A percentile compares a stretch with the other conserved stretches of the same genome.
Conservation (phyloP, 768 basidiomycete species). For the Termitomyces sp. region DNA sequence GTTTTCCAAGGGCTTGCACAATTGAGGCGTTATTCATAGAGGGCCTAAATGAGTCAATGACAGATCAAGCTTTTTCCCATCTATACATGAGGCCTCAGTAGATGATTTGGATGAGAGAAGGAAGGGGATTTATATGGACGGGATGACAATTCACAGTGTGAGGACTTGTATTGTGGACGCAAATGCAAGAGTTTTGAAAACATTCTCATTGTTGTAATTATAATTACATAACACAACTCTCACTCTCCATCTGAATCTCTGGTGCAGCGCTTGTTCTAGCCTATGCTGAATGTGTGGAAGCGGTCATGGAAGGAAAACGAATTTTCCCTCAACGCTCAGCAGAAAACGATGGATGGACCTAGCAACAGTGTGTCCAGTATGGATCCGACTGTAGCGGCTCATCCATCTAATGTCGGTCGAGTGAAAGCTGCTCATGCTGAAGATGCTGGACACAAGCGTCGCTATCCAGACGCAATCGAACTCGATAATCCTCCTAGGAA, state of each 20-base stretch:
- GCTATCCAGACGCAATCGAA: constrained; percentile 5
- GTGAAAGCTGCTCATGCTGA: neutral
- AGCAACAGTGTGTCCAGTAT: constrained; percentile 20
- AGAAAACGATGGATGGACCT: constrained; percentile 22
- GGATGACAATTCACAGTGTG: neutral
- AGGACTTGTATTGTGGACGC: neutral
- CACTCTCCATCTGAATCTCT: neutral
- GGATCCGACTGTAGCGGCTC: constrained; percentile 17
- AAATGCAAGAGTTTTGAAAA: too few species aligned
- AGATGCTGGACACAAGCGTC: constrained; percentile 4
- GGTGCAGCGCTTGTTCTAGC: neutral
- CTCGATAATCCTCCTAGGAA: constrained; percentile 7
- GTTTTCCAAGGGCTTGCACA: constrained; percentile 27
- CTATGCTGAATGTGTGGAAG: constrained; percentile 50
- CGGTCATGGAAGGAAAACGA: constrained; percentile 40
- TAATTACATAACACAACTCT: neutral
- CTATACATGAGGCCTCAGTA: constrained; percentile 10
- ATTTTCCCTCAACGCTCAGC: constrained; percentile 14
- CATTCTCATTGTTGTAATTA: neutral
- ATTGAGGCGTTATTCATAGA: constrained; percentile 43
- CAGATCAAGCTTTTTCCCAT: constrained; percentile 2
- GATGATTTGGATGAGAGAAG: neutral
- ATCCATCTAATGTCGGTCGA: constrained; percentile 14
- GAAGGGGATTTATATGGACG: neutral
- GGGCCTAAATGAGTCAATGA: neutral